Base-by-base conservation (phyloP, 2,329 filamentous ascomycete species). In the Pseudogymnoascus sp. region DNA sequence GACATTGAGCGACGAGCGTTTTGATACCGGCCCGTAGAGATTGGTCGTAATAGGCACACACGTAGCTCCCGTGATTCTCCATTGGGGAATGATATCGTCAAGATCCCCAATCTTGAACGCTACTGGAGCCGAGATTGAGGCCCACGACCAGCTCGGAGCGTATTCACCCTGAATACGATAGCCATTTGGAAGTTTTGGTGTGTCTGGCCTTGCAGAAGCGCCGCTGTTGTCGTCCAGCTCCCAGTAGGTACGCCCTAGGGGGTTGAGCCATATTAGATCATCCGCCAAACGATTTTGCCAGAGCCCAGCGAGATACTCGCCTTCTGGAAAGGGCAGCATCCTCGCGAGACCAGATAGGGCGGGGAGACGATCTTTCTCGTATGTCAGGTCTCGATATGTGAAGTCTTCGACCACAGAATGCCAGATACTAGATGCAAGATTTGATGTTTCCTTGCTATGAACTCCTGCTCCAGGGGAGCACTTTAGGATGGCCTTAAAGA, bases 301-400 rank as follows among this genome's bases (percentile, higher is more conserved):
- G 10, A 71, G 37, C 1, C 70, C 69, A 7, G 65, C 67, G 2
- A 72, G 26, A 60, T 71, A 71, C 14, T 60, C 63, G 21, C 59
- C 63, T 3, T 60, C 26, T 4, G 61, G 65, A 12, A 63, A 31
- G 4, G 39, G 23, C 16, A 34, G 54, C 2, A 69, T 54, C 16
- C 64, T 66, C 5, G 69, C 69, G 14, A 74, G 37, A 21, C 71
- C 71, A n/a, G 69, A 67, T 42, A 74, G 45, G 7, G 71, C 72
- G 1, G 68, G 62, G 26, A 74, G 65, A 23, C 69, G 70, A 59
- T 73, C 72, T 5, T 64, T 67, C 11, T 65, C 42, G 7, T 66
- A 66, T 1, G 73, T 70, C 16, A 74, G 64, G 12, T 63, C 54
- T 16, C 70, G 66, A 5, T 39, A 36, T 3, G 68, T 69, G 42